Base-by-base conservation (phyloP, 345 rosid genomes). In the Citrus glauca region DNA sequence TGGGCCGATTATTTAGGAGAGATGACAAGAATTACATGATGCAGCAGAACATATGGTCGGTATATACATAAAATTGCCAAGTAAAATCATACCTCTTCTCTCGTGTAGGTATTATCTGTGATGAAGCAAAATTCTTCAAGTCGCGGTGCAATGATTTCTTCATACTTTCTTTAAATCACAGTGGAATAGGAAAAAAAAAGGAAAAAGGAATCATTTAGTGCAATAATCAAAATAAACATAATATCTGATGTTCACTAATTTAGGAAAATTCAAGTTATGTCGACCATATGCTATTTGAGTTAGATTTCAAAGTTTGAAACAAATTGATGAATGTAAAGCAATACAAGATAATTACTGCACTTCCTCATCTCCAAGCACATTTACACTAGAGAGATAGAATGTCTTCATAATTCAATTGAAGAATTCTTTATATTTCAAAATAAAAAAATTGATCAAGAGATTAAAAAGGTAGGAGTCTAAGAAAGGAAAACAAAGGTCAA, bases 61-160 rank as follows among this genome's bases (percentile, higher is more conserved):
- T 7, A 35, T 35, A 14, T 33, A 27, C 8, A n/a, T 57, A n/a
- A 25, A 56, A 20, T 14, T 42, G 61, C 61, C 33, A 17, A 42
- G 60, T 59, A 25, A 42, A 73, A 76, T 27, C 74, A 64, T 86
- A 92, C 99, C 91, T 95, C 93, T 83, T 37, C 86, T 84, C 75
- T 95, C 20, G 94, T 88, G 77, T 95, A 95, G 56, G 98, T 93
- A 71, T 88, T 93, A 85, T 92, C 99, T 25, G 99, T 93, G 83
- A 95, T 95, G 84, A 88, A 86, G 90, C 96, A 92, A 87, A 93
- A 93, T 72, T 93, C 99, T 85, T 95, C 98, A 77, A 92, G 92
- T 63, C 84, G 82, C n/a, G 98, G 99, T 35, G 96, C 92, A 76
- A 87, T 86, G 71, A 92, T 85, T 86, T 95, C 99, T 90, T 93